Conservation (phyloP, 257 asterid species). For the Solanum tarijense region DNA sequence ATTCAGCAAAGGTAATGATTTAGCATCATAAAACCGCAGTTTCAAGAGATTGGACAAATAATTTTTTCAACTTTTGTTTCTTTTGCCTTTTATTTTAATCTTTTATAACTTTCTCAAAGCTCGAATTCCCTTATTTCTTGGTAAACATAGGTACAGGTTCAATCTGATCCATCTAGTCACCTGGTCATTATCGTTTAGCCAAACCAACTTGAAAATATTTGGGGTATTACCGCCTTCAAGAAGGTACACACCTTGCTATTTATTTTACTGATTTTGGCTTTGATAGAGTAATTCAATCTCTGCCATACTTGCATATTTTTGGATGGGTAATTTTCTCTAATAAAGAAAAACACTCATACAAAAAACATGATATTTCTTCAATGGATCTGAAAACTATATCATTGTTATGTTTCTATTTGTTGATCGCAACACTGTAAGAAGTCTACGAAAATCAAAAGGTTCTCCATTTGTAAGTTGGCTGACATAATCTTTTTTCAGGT, state of each 20-base stretch:
- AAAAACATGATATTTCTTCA: background rate
- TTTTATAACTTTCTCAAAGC: background rate
- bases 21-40: too few species aligned
- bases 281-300: background rate
- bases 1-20: too few species aligned
- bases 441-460: background rate
- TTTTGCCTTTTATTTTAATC: background rate
- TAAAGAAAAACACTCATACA: background rate
- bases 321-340: background rate
- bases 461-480: background rate
- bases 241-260: constrained; percentile 28
- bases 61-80: too few species aligned
- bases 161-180: constrained; percentile 75
- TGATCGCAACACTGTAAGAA: background rate
- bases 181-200: constrained; percentile 79
- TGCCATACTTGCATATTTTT: background rate
- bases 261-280: background rate
- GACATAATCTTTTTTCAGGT: constrained; percentile 22
- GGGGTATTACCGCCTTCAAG: constrained; percentile 75
- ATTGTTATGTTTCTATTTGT: background rate
- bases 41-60: too few species aligned
- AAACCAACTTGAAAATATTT: constrained; percentile 62
- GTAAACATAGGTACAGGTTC: constrained; percentile 35
- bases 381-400: background rate
- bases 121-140: background rate